These are phyloP conservation scores for Chlorella variabilis DNA, from an alignment of 163 green algal genomes.

Conservation along the genomic window DNA sequence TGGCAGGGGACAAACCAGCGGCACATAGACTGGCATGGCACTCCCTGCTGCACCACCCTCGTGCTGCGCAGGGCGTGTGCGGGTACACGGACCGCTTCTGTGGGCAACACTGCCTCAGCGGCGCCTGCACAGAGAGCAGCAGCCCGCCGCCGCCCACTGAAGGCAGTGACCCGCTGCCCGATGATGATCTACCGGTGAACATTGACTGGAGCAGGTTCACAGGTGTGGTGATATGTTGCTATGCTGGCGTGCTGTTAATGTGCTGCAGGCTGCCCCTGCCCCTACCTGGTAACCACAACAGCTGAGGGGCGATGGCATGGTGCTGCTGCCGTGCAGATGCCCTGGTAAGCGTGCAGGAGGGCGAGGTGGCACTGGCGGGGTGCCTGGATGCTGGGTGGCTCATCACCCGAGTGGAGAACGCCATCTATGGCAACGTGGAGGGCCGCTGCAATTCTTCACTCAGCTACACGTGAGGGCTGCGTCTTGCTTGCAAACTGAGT, in stretches of 20 bases:
- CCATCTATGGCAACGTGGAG: conserved; percentile 6
- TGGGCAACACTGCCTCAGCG: conserved; percentile 21
- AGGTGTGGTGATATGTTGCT: too few relatives aligned
- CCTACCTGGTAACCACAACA: too few relatives aligned
- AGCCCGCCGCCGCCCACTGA: neutral
- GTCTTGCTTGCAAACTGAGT: neutral
- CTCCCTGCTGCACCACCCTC: conserved; percentile 13
- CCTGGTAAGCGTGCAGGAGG: conserved; percentile 18
- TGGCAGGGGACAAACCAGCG: too few relatives aligned
- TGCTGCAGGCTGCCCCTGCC: too few relatives aligned
- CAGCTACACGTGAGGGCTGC: conserved; percentile 14
- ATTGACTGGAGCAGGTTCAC: too few relatives aligned
- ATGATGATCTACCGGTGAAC: neutral
- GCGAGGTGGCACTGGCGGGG: conserved; percentile 15
- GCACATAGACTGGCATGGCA: too few relatives aligned
- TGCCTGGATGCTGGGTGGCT: conserved; percentile 12
- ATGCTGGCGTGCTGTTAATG: too few relatives aligned
- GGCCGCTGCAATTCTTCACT: conserved; percentile 9
- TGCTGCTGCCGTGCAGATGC: conserved; percentile 4
- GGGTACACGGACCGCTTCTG: conserved; percentile 10
- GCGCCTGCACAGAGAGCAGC: neutral
- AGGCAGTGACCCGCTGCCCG: neutral
- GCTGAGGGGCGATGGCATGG: too few relatives aligned
- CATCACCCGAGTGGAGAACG: conserved; percentile 10
- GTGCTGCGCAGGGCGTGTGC: conserved; percentile 23